These are phyloP conservation scores for Populus pruinosa DNA, from an alignment of 345 rosid genomes.

Conservation along the genomic window DNA sequence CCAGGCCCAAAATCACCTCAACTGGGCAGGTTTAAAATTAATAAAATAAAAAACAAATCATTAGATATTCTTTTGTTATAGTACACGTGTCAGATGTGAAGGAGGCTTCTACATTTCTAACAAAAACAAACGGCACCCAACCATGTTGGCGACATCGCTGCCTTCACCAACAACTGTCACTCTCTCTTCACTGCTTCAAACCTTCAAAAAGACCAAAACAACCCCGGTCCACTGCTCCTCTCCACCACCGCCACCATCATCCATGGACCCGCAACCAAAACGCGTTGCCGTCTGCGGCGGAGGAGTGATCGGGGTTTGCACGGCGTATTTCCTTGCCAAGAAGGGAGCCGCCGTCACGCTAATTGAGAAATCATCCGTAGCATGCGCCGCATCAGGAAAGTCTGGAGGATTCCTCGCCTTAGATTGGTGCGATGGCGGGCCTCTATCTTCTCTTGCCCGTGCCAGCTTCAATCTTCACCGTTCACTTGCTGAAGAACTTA, in stretches of 20 bases:
- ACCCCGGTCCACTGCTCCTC: constrained; percentile 15
- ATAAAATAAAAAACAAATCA: background rate
- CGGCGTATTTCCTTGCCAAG: constrained; percentile 77
- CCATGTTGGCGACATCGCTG: constrained; percentile 16
- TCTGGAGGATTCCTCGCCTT: constrained; percentile 89
- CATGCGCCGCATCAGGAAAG: constrained; percentile 89
- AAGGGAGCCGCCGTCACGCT: constrained; percentile 67
- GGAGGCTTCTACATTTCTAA: background rate
- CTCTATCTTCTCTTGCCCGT: constrained; percentile 58
- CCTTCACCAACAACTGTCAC: constrained; percentile 2
- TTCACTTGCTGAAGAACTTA: constrained; percentile 64
- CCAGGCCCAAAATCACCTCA: too few species aligned
- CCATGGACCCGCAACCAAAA: constrained; percentile 31
- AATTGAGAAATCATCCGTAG: constrained; percentile 69
- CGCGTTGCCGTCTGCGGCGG: constrained; percentile 73
- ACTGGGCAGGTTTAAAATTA: too few species aligned
- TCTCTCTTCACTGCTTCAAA: background rate
- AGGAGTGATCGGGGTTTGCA: constrained; percentile 84
- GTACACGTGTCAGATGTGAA: constrained; percentile 11
- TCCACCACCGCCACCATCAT: constrained; percentile 8
- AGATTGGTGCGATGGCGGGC: constrained; percentile 85
- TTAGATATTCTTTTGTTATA: background rate
- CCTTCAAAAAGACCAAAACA: background rate
- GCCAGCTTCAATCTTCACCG: constrained; percentile 86
- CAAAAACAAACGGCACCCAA: background rate